Base-by-base conservation (phyloP, 331 rosid genomes). In the Quercus tomentella region DNA sequence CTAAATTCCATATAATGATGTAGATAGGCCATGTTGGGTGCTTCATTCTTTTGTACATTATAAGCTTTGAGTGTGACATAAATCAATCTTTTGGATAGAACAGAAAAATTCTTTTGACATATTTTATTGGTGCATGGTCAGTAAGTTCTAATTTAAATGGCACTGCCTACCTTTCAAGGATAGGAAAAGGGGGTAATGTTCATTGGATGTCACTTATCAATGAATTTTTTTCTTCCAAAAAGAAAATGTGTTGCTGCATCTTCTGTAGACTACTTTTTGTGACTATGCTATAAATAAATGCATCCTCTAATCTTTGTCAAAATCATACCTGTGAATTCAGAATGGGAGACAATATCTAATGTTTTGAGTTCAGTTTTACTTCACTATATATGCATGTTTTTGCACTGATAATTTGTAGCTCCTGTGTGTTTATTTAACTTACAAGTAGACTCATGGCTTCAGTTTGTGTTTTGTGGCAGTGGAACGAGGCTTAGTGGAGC, bases 401-500 rank as follows among this genome's bases (percentile, higher is more conserved):
- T 25, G 30, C 14, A 30, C 30, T 45, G 54, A 26, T 28, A 30
- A 67, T 15, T 33, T 67, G 15, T 33, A 33, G 52, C 25, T 18
- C 21, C 11, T 14, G 26, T 23, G 14, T 10, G 33, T 60, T 60
- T 60, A 23, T 60, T 23, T 74, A 70, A 84, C 75, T 57, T 76
- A 5, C 67, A 23, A 61, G 26, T n/a, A 28, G 26, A 54, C 56
- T 31, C 3, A 73, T 11, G 8, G 76, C 60, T 75, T 65, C 52
- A 70, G 4, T 56, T 15, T 81, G 10, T 83, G 78, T 30, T 76
- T 65, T 54, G 51, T 90, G 84, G 72, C 89, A 96, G 99, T 83
- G 83, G 99, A 93, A 87, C 93, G 98, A 43, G 99, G 96, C 52
- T 81, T 96, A 55, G 65, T 86, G 88, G 99, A 92, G 89, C 85